These are phyloP conservation scores for Colletotrichum sp. DNA, from an alignment of 2,329 filamentous ascomycete species.

Conservation along the genomic window DNA sequence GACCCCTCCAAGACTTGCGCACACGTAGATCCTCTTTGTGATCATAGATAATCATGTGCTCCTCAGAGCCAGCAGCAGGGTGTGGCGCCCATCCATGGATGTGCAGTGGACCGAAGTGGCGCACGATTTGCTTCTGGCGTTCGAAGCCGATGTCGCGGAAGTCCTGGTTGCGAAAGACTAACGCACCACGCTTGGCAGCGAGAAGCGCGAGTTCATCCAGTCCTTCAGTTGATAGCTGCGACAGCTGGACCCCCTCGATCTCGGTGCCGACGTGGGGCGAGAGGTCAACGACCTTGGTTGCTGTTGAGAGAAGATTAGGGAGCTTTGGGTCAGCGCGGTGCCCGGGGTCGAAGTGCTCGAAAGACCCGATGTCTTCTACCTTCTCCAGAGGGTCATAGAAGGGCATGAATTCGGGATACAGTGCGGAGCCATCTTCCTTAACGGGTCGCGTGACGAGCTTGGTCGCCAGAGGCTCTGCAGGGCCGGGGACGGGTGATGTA, in stretches of 20 bases:
- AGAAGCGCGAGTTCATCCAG: conserved; percentile 26
- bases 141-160: conserved; percentile 28
- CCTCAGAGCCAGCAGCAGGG: conserved; percentile 22
- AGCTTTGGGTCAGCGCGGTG: not conserved
- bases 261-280: not conserved
- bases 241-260: not conserved
- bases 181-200: conserved; percentile 24
- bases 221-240: not conserved
- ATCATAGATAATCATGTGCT: conserved; percentile 29
- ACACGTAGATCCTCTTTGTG: conserved; percentile 25
- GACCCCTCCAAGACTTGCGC: conserved; percentile 24
- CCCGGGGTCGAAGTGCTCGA: not conserved
- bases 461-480: not conserved
- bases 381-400: conserved; percentile 16
- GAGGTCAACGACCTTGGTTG: not conserved
- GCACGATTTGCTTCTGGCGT: conserved; percentile 22
- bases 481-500: not conserved
- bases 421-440: not conserved
- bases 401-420: not conserved
- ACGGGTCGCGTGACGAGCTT: not conserved
- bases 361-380: conserved; percentile 3
- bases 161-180: conserved; percentile 24
- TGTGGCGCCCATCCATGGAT: conserved; percentile 8
- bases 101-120: not conserved
- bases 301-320: not conserved